Evolutionary conservation across 371 early-diverging fungal species (phyloP), one percentile per base, ranked within the genome.

Genomic region (Apophysomyces variabilis): DNA sequence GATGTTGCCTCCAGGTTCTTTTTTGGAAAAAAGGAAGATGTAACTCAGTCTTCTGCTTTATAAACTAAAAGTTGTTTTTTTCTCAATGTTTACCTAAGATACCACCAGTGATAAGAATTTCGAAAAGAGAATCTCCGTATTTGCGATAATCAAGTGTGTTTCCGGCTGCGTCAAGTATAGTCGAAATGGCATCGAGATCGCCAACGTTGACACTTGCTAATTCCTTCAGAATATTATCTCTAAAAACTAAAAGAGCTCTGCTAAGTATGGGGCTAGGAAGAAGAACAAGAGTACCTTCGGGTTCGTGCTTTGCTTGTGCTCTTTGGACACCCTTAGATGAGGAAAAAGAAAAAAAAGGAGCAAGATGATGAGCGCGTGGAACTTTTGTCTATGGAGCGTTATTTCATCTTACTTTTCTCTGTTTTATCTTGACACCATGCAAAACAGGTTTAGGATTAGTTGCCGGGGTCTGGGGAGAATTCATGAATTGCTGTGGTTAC

Each of bases 41-140:
- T 13, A 58, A 5, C 32, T 59, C 14, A 12, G 8, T 44, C 2
- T 21, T 36, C 16, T 36, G 9, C 35, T 26, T 45, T 36, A 39
- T 35, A n/a, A 39, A 12, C 39, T 45, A 13, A 1, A 38, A 36
- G 37, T 57, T 32, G 3, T 65, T 38, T 60, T 18, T 11, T 50
- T 43, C 9, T 56, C 16, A 41, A 41, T 41, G 1, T 47, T 70
- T 84, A 92, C 94, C 92, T 68, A 92, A 80, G 63, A 96, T 87
- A 68, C 95, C 95, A 63, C 97, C 97, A 64, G 91, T 89, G 69
- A 96, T 88, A 72, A 96, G 82, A 60, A 95, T 80, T 85, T 96
- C 97, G 78, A 95, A 96, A 67, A 96, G 87, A 38, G 93, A 84
- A 71, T 96, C 97, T 66, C 90, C 93, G 92, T 96, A 96, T 73